Conservation (phyloP, 2,329 filamentous ascomycete species). For the Triangularia verruculosa region DNA sequence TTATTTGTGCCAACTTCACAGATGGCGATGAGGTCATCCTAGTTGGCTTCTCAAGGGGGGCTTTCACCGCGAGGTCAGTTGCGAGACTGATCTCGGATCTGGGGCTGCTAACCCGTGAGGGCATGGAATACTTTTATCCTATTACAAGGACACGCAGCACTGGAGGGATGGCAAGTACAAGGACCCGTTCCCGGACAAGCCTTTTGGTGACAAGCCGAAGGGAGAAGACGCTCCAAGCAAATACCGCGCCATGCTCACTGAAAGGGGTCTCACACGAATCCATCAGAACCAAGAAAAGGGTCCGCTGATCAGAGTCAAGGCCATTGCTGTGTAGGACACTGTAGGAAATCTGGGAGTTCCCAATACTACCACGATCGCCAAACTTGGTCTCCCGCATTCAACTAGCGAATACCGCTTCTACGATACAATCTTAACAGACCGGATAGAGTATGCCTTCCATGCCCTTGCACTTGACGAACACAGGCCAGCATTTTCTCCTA, state of each 20-base stretch:
- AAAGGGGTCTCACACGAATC: constrained; percentile 41
- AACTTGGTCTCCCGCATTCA: constrained; percentile 43
- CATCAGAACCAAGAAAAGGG: constrained; percentile 36
- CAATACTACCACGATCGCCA: constrained; percentile 43
- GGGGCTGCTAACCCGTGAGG: constrained; percentile 51
- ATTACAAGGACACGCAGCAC: constrained; percentile 57
- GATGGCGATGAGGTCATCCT: constrained; percentile 56
- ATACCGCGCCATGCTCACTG: constrained; percentile 45
- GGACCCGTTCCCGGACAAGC: constrained; percentile 46
- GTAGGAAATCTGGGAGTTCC: constrained; percentile 49
- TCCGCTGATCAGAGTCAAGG: constrained; percentile 46
- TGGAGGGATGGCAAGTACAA: constrained; percentile 46
- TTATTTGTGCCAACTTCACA: constrained; percentile 60
- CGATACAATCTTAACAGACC: constrained; percentile 51
- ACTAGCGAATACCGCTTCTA: constrained; percentile 52
- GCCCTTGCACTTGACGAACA: constrained; percentile 58
- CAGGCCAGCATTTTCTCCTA: constrained; percentile 44
- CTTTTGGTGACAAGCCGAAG: constrained; percentile 49
- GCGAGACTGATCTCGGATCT: constrained; percentile 51
- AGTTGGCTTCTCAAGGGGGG: constrained; percentile 56
- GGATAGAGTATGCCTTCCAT: constrained; percentile 57
- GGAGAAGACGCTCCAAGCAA: constrained; percentile 40
- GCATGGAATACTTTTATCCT: constrained; percentile 53
- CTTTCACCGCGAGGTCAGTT: constrained; percentile 56
- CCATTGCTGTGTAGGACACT: constrained; percentile 52